A percentile compares a stretch with the other conserved stretches of the same genome.
phyloP scores from a whole-genome alignment of 441 rosid genomes.

The Gossypium trilobum region DNA sequence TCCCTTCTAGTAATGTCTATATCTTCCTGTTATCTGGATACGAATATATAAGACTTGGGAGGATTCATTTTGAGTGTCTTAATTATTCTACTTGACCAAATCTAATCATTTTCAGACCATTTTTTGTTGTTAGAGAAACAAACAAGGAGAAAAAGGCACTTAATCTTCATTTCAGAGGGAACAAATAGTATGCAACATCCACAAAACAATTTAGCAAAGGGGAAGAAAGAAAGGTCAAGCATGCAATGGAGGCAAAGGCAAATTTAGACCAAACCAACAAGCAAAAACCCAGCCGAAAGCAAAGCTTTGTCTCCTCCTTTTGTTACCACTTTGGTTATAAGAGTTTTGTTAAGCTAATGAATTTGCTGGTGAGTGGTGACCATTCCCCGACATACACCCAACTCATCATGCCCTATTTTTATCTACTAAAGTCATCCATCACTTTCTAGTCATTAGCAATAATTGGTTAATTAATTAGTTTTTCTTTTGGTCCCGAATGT shows the following conservation, averaged over 20 bases:
- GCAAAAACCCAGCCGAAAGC: constrained; percentile 12
- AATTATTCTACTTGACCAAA: background rate
- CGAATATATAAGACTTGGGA: background rate
- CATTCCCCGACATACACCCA: constrained; percentile 15
- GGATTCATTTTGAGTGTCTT: background rate
- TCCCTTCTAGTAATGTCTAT: background rate
- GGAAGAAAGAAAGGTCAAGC: background rate
- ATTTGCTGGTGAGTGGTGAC: background rate
- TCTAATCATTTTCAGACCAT: background rate
- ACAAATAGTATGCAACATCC: background rate
- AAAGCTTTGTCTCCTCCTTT: constrained; percentile 7
- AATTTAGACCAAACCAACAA: constrained; percentile 11
- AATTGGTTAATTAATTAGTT: constrained; percentile 5
- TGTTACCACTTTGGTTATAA: background rate
- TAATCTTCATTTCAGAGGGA: background rate
- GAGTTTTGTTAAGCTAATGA: background rate
- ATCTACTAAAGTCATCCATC: background rate
- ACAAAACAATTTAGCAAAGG: background rate
- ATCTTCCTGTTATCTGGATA: background rate
- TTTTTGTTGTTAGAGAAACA: background rate
- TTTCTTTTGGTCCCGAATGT: background rate
- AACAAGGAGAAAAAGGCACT: constrained; percentile 1
- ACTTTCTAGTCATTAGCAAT: background rate
- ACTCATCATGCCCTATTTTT: background rate
- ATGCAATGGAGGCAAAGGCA: background rate